Percentiles rank a stretch among this genome's conserved stretches.
Conservation (phyloP, 768 basidiomycete genomes). For the Amyloporia xantha region DNA sequence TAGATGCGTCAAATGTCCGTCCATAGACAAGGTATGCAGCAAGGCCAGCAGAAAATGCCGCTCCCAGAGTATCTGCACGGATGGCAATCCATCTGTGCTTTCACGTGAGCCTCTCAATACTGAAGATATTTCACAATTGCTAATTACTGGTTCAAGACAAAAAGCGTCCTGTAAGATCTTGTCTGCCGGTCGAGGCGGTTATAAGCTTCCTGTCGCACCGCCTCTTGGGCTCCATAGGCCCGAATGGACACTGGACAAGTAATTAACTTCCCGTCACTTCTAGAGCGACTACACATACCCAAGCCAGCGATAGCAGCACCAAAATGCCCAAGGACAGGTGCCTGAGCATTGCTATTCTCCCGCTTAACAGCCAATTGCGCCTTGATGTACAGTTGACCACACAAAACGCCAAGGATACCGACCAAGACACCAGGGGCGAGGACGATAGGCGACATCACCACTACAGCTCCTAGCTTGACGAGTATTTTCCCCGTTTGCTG, state of each 20-base stretch:
- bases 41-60: constrained; percentile 41
- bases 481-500: constrained; percentile 28
- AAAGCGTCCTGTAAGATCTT: constrained; percentile 35
- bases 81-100: constrained; percentile 38
- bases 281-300: constrained; percentile 19
- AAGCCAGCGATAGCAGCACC: constrained; percentile 48
- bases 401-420: constrained; percentile 31
- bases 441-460: constrained; percentile 35
- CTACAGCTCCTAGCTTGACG: constrained; percentile 30
- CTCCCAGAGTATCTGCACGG: constrained; percentile 51
- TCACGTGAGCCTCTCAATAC: neutral
- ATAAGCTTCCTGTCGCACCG: constrained; percentile 36
- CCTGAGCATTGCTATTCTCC: constrained; percentile 45
- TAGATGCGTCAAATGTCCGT: constrained; percentile 32
- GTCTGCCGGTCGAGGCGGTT: constrained; percentile 42
- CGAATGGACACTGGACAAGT: constrained; percentile 36
- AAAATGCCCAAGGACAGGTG: constrained; percentile 47
- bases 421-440: constrained; percentile 32
- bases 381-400: constrained; percentile 51
- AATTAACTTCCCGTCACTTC: neutral
- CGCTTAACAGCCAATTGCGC: constrained; percentile 53
- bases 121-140: neutral
- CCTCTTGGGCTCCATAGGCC: constrained; percentile 47
- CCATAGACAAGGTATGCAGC: constrained; percentile 49
- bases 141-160: constrained; percentile 37